Conservation (phyloP, 805 yeast species). For the Yamadazyma akitaensis region DNA sequence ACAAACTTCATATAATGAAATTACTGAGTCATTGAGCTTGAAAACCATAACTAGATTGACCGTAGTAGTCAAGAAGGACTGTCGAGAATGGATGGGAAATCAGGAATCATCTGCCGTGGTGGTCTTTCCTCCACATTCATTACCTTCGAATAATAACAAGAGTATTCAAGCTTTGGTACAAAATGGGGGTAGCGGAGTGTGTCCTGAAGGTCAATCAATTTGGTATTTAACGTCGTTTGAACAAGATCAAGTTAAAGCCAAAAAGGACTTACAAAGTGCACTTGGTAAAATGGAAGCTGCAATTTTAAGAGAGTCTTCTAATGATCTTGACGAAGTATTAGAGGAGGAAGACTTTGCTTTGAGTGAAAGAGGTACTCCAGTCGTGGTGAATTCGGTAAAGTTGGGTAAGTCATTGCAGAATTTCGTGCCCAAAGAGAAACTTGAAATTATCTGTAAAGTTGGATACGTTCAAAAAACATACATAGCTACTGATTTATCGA, state of each 20-base stretch:
- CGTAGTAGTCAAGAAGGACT: constrained; percentile 79
- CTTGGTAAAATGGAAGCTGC: constrained; percentile 74
- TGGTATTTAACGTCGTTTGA: constrained; percentile 88
- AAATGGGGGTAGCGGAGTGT: constrained; percentile 84
- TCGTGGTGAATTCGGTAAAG: constrained; percentile 70
- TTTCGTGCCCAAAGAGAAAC: constrained; percentile 76
- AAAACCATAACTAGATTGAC: constrained; percentile 70
- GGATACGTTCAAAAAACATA: constrained; percentile 39
- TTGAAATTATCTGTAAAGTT: constrained; percentile 41
- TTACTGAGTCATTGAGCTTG: constrained; percentile 39
- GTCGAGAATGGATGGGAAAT: constrained; percentile 88
- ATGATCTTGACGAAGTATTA: constrained; percentile 46
- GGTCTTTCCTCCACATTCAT: constrained; percentile 85
- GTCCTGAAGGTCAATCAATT: constrained; percentile 80
- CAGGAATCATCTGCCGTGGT: constrained; percentile 83
- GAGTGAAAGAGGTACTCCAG: constrained; percentile 52
- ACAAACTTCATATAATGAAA: constrained; percentile 38
- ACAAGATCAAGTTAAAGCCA: constrained; percentile 60
- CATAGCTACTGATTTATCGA: constrained; percentile 36
- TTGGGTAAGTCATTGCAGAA: constrained; percentile 82
- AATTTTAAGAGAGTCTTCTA: constrained; percentile 70
- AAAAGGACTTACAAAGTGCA: constrained; percentile 77
- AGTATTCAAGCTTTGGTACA: constrained; percentile 86
- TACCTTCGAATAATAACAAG: constrained; percentile 58
- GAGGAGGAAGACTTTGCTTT: constrained; percentile 49